Base-by-base conservation (phyloP, 2,329 filamentous ascomycete genomes). In the Arthrobotrys megalospora region DNA sequence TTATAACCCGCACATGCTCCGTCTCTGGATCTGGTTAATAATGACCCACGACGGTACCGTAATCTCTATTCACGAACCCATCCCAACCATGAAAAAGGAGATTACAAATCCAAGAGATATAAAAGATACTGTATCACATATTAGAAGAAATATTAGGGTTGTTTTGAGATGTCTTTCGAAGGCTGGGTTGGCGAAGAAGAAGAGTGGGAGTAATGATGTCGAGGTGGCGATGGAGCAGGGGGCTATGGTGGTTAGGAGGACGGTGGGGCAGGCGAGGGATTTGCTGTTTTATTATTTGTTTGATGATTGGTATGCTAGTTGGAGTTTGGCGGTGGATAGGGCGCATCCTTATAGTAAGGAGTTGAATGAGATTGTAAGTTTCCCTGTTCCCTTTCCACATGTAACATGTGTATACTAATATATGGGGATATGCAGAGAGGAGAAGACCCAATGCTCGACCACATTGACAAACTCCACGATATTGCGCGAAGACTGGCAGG, bases 241-340 rank as follows among this genome's bases (percentile, higher is more conserved):
- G 62, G 81, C 53, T 79, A 81, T 55, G 81, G 82, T 21, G 81
- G 84, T 43, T 80, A 83, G 76, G 82, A 75, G 69, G 84, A 85
- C 55, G 50, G 73, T 80, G 36, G 79, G 80, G 6, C 89, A 91
- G 79, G 87, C 87, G 0, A 87, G 89, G 0, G 89, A 89, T 36
- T 81, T 91, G n/a, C 84, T 91, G 1, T 90, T 91, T 82, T 91
- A 90, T 81, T 91, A 91, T 82, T 85, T 91, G 1, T 91, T 91
- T 81, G 90, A 91, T 81, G 90, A 91, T 82, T 91, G 89, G 89
- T 86, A 88, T 63, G 89, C 89, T 10, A 90, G 87, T 64, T 91
- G 90, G 82, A 87, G 86, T 41, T 85, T 91, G 10, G 87, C 91
- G 55, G 88, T 89, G 2, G 86, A 88, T 21, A 86, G 87, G 66